Evolutionary conservation across 2,329 filamentous ascomycete species (phyloP).

Genomic region (Colletotrichum lupini): DNA sequence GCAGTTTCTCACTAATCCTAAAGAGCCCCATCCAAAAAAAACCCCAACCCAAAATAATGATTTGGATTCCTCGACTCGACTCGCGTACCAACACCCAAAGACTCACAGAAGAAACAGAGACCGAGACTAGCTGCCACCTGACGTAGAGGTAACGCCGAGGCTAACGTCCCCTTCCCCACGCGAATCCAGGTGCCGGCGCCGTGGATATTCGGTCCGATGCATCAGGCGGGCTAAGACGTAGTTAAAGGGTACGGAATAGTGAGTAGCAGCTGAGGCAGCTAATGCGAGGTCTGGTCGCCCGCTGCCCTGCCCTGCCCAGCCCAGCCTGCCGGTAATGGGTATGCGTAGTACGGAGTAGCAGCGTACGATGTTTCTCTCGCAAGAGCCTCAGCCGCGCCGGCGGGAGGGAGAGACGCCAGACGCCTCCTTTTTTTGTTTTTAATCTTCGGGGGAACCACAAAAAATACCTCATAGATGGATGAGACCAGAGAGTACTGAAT

Average conservation of each 20-base stretch:
- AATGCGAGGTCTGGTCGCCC: background rate
- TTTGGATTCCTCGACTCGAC: background rate
- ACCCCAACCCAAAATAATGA: background rate
- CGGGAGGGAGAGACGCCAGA: background rate
- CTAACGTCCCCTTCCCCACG: slow-evolving; percentile 4
- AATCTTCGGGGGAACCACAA: background rate
- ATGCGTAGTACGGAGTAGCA: background rate
- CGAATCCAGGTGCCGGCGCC: background rate
- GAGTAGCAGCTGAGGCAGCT: background rate
- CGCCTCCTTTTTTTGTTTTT: background rate
- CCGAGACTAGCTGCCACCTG: background rate
- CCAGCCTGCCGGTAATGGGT: background rate
- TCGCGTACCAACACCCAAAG: background rate
- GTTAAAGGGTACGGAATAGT: too few relatives aligned
- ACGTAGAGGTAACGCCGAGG: slow-evolving; percentile 6
- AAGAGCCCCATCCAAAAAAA: background rate
- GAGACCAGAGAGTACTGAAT: background rate
- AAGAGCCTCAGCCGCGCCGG: background rate
- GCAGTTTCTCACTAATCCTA: background rate
- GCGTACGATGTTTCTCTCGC: background rate
- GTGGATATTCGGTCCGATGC: slow-evolving; percentile 16
- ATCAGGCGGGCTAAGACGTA: background rate
- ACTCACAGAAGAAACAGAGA: background rate
- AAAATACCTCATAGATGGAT: background rate
- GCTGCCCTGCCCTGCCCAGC: too few relatives aligned